Evolutionary conservation across 257 asterid species (phyloP).

Genomic region (Echites panduratus): DNA sequence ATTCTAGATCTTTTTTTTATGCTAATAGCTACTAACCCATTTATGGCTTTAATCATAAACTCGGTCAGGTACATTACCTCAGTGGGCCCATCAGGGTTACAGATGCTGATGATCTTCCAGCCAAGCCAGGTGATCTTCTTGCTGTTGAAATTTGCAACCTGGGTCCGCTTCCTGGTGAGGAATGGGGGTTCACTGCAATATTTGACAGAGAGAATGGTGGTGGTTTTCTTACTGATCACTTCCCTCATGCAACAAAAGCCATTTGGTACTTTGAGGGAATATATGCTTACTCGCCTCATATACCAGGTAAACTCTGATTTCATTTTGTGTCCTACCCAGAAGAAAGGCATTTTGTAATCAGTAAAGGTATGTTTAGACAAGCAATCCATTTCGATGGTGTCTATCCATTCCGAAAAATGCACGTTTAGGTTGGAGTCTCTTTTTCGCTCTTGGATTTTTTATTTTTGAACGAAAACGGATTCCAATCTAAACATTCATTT

Average conservation of each 20-base stretch:
- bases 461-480: no score
- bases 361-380: no score
- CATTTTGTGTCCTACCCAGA: not conserved
- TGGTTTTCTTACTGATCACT: conserved; percentile 90
- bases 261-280: conserved; percentile 97
- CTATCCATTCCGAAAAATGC: no score
- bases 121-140: conserved; percentile 84
- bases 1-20: not conserved
- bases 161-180: conserved; percentile 95
- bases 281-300: conserved; percentile 91
- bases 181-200: conserved; percentile 95
- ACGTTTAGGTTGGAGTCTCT: no score
- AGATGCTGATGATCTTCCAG: conserved; percentile 61
- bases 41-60: conserved; percentile 3
- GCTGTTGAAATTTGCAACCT: conserved; percentile 83
- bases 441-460: no score
- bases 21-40: not conserved
- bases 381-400: no score
- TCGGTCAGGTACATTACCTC: conserved; percentile 75
- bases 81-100: conserved; percentile 86
- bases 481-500: no score
- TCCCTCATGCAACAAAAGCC: conserved; percentile 81
- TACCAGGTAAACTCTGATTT: conserved; percentile 51
- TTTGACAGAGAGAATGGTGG: conserved; percentile 94
- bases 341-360: not conserved